Conservation (phyloP, 805 yeast species). For the Saccharomycopsis sp. region DNA sequence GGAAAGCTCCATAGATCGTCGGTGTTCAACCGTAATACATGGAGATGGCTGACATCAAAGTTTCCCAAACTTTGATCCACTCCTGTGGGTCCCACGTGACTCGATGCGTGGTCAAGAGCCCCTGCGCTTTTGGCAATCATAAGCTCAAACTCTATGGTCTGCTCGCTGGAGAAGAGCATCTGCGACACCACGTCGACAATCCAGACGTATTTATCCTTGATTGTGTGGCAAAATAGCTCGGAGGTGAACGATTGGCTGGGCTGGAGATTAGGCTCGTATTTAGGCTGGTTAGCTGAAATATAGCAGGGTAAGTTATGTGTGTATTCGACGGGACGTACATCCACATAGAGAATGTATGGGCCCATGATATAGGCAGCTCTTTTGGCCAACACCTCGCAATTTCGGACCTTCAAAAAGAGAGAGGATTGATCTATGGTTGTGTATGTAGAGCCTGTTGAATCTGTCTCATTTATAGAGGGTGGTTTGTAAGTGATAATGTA, state of each 20-base stretch:
- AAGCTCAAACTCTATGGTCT: conserved; percentile 58
- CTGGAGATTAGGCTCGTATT: conserved; percentile 60
- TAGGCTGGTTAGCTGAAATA: conserved; percentile 73
- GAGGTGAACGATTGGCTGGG: conserved; percentile 60
- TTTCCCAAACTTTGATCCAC: conserved; percentile 25
- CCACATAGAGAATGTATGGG: conserved; percentile 69
- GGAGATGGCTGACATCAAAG: conserved; percentile 31
- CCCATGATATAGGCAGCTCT: conserved; percentile 74
- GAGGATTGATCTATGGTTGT: conserved; percentile 23
- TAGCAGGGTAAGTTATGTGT: conserved; percentile 45
- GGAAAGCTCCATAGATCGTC: conserved; percentile 70
- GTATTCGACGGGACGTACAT: conserved; percentile 52
- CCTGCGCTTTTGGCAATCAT: conserved; percentile 37
- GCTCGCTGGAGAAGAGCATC: conserved; percentile 56
- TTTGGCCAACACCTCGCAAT: conserved; percentile 51
- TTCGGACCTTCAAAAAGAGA: conserved; percentile 53
- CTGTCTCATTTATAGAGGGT: background rate
- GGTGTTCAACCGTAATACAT: conserved; percentile 49
- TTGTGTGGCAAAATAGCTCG: conserved; percentile 58
- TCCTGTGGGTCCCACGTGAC: conserved; percentile 15
- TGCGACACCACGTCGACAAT: conserved; percentile 66
- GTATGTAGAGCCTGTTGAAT: conserved; percentile 29
- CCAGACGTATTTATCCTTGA: conserved; percentile 58
- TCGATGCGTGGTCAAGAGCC: conserved; percentile 5
- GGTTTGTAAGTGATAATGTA: conserved; percentile 36